Evolutionary conservation across 768 basidiomycete genomes (phyloP).

Genomic region (Rossbeevera mucosa): DNA sequence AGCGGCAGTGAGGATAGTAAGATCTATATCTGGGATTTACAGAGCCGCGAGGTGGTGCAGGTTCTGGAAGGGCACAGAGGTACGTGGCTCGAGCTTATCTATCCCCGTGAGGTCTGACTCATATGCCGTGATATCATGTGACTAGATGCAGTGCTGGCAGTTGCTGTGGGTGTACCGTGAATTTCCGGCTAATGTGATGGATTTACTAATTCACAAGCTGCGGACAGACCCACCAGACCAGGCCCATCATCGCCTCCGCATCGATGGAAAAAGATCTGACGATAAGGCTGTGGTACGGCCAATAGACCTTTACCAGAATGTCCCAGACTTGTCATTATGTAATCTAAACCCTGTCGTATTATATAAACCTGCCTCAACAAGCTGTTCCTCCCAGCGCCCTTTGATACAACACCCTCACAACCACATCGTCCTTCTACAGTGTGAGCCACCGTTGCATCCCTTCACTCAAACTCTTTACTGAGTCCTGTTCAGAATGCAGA

Average conservation of each 20-base stretch:
- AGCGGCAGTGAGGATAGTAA: conserved; percentile 90
- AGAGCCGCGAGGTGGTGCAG: conserved; percentile 73
- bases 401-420: conserved; percentile 2
- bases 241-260: conserved; percentile 78
- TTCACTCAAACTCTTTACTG: neutral
- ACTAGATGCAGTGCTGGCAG: conserved; percentile 63
- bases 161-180: conserved; percentile 51
- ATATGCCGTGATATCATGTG: conserved; percentile 1
- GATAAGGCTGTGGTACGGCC: conserved; percentile 76
- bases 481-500: conserved; percentile 38
- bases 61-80: conserved; percentile 78
- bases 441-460: neutral
- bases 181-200: neutral
- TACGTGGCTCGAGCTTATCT: conserved; percentile 25
- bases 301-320: conserved; percentile 4
- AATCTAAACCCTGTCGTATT: conserved; percentile 15
- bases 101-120: neutral
- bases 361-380: conserved; percentile 11
- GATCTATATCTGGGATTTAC: conserved; percentile 86
- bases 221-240: conserved; percentile 68
- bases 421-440: neutral
- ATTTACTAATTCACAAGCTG: neutral
- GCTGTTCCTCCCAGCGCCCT: neutral
- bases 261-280: conserved; percentile 84
- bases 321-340: neutral